phyloP scores from a whole-genome alignment of 2,329 filamentous ascomycete species.

The Dactylella cylindrospora region DNA sequence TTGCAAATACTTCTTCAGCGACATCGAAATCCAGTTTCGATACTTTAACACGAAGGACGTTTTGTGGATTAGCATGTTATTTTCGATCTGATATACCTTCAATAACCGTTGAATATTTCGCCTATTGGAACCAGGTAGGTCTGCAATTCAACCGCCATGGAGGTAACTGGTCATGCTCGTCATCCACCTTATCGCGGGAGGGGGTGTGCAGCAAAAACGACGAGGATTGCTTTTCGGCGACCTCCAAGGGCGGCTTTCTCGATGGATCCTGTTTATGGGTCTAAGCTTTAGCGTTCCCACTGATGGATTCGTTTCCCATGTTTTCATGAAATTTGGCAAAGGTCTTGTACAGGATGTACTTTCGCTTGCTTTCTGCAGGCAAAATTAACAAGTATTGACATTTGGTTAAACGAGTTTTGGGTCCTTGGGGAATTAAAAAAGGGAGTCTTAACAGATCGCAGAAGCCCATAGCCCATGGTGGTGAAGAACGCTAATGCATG shows the following conservation, averaged over 20 bases:
- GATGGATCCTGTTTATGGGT: constrained; percentile 3
- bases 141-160: constrained; percentile 25
- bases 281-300: constrained; percentile 10
- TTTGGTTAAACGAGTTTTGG: too few species aligned
- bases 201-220: constrained; percentile 29
- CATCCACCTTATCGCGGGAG: constrained; percentile 43
- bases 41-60: too few species aligned
- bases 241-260: constrained; percentile 23
- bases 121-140: constrained; percentile 28
- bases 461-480: background rate
- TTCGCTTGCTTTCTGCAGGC: constrained; percentile 17
- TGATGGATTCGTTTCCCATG: constrained; percentile 17
- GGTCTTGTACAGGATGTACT: constrained; percentile 9
- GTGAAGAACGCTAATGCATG: constrained; percentile 3
- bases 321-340: constrained; percentile 2
- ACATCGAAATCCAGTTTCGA: too few species aligned
- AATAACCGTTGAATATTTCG: too few species aligned
- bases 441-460: background rate
- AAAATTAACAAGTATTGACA: constrained; percentile 12
- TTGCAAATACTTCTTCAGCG: too few species aligned
- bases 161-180: constrained; percentile 27
- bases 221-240: constrained; percentile 37
- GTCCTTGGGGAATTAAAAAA: background rate
- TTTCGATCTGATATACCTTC: too few species aligned
- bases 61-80: too few species aligned